These are phyloP conservation scores for Tarenaya hassleriana DNA, from an alignment of 345 rosid species.

Conservation along the genomic window DNA sequence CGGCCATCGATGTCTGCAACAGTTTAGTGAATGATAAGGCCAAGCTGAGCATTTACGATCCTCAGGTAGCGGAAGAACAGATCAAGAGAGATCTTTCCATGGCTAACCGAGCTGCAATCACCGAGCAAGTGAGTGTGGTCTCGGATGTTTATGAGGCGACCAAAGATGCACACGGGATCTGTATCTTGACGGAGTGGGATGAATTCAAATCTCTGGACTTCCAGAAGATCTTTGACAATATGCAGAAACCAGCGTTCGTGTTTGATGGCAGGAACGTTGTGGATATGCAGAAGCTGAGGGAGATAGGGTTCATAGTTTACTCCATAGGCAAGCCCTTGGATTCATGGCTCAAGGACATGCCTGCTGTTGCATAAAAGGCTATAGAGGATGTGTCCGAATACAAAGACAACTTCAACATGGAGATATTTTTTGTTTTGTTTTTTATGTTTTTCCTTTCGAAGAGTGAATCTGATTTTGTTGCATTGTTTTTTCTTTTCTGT, in stretches of 20 bases:
- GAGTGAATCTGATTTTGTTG: too few species aligned
- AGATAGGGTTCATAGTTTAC: conserved; percentile 47
- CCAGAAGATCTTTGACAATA: conserved; percentile 5
- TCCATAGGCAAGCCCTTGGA: conserved; percentile 49
- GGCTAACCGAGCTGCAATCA: too few species aligned
- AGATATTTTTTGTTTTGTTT: too few species aligned
- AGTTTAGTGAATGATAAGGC: conserved; percentile 58
- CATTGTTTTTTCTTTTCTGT: too few species aligned
- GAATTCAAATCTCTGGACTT: not conserved
- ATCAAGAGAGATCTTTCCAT: conserved; percentile 50
- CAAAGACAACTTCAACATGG: too few species aligned
- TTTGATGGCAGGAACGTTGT: conserved; percentile 43
- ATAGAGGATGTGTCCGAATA: too few species aligned
- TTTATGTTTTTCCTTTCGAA: too few species aligned
- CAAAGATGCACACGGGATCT: not conserved
- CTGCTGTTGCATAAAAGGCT: conserved; percentile 39
- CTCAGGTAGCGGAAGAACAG: conserved; percentile 59
- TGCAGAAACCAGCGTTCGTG: conserved; percentile 35
- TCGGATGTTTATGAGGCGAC: not conserved
- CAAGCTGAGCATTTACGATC: conserved; percentile 55
- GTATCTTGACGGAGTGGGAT: not conserved
- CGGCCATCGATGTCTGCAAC: conserved; percentile 65
- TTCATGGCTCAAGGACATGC: conserved; percentile 50
- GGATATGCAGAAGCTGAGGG: conserved; percentile 29
- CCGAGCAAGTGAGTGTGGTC: conserved; percentile 1